Conservation (phyloP, 2,329 filamentous ascomycete genomes). For the Cladophialophora chaetospira region DNA sequence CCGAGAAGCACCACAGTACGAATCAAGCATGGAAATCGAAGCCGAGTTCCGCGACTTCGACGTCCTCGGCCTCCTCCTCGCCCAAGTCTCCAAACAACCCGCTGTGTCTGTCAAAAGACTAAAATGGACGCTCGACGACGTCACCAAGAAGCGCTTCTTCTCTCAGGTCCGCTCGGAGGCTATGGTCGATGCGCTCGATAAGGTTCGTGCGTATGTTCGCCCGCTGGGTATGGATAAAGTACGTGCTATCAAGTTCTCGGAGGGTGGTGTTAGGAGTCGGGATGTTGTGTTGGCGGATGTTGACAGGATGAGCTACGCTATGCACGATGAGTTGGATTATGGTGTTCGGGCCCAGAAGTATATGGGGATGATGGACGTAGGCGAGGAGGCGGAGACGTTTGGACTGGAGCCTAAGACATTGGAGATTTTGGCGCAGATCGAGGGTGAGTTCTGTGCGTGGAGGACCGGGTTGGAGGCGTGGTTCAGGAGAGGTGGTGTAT, state of each 20-base stretch:
- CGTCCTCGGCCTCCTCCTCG: constrained; percentile 9
- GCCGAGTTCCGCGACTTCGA: constrained; percentile 18
- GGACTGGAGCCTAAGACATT: constrained; percentile 13
- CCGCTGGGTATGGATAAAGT: constrained; percentile 20
- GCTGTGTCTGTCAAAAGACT: constrained; percentile 4
- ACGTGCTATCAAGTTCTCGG: constrained; percentile 9
- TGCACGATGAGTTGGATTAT: not conserved
- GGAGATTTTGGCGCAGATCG: constrained; percentile 13
- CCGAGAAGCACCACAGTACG: constrained; percentile 6
- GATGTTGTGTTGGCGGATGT: constrained; percentile 5
- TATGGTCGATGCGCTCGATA: constrained; percentile 18
- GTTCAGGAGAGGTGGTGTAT: constrained; percentile 17
- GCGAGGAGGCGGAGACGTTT: not conserved
- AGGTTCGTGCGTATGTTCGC: constrained; percentile 14
- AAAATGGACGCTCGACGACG: constrained; percentile 16
- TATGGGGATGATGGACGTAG: not conserved
- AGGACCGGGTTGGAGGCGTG: constrained; percentile 18
- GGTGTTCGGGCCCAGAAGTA: too few species aligned
- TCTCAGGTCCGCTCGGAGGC: constrained; percentile 1
- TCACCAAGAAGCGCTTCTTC: not conserved
- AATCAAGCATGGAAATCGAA: constrained; percentile 10
- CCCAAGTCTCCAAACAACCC: constrained; percentile 14
- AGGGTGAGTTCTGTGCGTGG: constrained; percentile 19
- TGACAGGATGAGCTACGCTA: not conserved
- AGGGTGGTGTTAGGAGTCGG: not conserved